Evolutionary conservation across 495 filamentous ascomycete species (phyloP), one percentile per base, ranked within the genome.

Genomic region (Astrothelium macrocarpum): DNA sequence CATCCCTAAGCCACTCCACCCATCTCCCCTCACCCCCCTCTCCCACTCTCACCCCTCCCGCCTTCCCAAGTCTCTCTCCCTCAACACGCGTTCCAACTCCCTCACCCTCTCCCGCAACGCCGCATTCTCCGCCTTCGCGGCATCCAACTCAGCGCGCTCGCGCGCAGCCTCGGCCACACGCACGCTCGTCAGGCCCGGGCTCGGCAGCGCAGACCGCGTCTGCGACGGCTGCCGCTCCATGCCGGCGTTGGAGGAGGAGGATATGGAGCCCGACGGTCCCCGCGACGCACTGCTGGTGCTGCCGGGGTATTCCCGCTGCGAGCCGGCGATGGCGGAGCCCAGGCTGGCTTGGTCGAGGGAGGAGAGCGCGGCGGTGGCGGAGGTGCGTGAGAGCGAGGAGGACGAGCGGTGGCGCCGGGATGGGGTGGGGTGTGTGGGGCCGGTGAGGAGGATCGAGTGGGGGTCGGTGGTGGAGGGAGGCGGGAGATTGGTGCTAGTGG

Each of bases 61-160:
- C 43, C 43, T 20, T n/a, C 43, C 43, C 5, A 3, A 10, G 11
- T n/a, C 3, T 23, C 25, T 2, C 49, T 29, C 49, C 49, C 49
- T 26, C 49, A 72, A 61, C 14, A 64, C 63, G 14, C 77, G 75
- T 45, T 95, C 91, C 32, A 95, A 75, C 65, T 92, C 90, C 59
- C 85, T 80, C 26, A 96, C 83, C 25, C 89, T 82, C 59, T 81
- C 78, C 68, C 86, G 86, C 53, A 96, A 77, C 42, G 78, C 72
- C 62, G 95, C 91, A 69, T 96, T 96, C 76, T 96, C 91, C 11
- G 80, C 77, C 74, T 88, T 90, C 42, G 87, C 82, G 5, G 75
- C 74, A 56, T 95, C 90, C 14, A 94, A 69, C 70, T 95, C 90
- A 58, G 79, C 78, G 45, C 84, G 81, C 62, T 89, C 86, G 60